Base-by-base conservation (phyloP, 2,329 filamentous ascomycete genomes). In the Colletotrichum kahawae region DNA sequence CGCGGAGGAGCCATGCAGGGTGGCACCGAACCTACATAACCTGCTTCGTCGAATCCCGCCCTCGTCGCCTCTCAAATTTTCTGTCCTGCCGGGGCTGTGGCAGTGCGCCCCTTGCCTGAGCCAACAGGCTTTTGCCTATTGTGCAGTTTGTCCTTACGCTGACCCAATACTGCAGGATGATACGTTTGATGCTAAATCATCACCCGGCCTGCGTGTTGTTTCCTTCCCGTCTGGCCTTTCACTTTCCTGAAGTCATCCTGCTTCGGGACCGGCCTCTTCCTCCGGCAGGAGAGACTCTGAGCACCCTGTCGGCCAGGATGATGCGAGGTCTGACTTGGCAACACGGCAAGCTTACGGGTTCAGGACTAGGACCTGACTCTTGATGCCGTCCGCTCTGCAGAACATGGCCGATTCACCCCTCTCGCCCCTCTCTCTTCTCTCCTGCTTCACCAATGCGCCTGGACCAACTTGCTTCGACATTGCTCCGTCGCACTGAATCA, bases 1-100 rank as follows among this genome's bases (percentile, higher is more conserved):
- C 57, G 72, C 62, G 64, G 63, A 75, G 72, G 70, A 75, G 73
- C 57, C 63, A 36, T 75, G 73, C 70, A 75, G 73, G 73, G 73
- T 75, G 64, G 51, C 64, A 75, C 73, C 66, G 63, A 60, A 33
- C 63, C 70, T 75, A 75, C 69, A 65, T 63, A 51, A 66, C 36
- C 64, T 72, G 29, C 31, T 57, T 68, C 34, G 48, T 43, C 48
- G 63, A 57, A 63, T 67, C 27, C 63, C 64, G 62, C 63, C 33
- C 57, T 56, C 38, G 43, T 51, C 43, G 67, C 29, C 56, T 57
- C 12, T 43, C 13, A 34, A 54, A 27, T 74, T 67, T 43, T 36
- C 62, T 70, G 5, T 43, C 69, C 16, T 63, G 59, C 5, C 56
- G 31, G 68, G 48, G 29, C 67, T 21, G n/a, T 54, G 54, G 62